Base-by-base conservation (phyloP, 192 early-diverging fungal genomes). In the Linnemannia zychae region DNA sequence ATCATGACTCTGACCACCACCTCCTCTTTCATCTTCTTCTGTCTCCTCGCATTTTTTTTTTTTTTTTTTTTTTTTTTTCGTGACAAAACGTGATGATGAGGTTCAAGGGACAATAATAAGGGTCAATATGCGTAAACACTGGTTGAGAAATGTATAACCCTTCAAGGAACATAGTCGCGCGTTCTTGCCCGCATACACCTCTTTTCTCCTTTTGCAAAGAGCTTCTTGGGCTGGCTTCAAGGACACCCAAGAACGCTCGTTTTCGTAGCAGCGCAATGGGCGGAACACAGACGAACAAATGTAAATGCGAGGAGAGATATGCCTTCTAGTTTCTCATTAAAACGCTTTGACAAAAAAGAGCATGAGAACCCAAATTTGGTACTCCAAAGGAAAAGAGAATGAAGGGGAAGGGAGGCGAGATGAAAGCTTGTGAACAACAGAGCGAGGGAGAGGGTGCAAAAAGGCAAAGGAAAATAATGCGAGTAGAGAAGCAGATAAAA, bases 351-450 rank as follows among this genome's bases (percentile, higher is more conserved):
- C n/a, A 57, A 63, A 60, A 52, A 31, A 15, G 28, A 63, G 57
- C 57, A 22, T 31, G 24, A 31, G 57, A 63, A 12, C 24, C 22
- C n/a, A 63, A 15, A 44, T 12, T 31, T 11, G 9, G 6, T 13
- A n/a, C 57, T 60, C 24, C 67, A 68, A 40, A 68, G 67, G 67
- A 68, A 38, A 79, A 24, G 48, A 72, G 53, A n/a, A 79, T 15
- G 57, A 67, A 34, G 37, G 53, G 65, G 50, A 60, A 44, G 49
- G 52, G 24, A 11, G 72, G 40, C 11, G 36, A 31, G 20, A 44
- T 44, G 40, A 48, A 71, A 7, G 24, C n/a, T 22, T 15, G 44
- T 46, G n/a, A 71, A 46, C 44, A 47, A 22, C 46, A 49, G 22
- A 70, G 40, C 18, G 31, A 44, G 18, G 7, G 52, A 3, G 63